phyloP scores from a whole-genome alignment of 2,329 filamentous ascomycete genomes.

The Fusarium algeriense region DNA sequence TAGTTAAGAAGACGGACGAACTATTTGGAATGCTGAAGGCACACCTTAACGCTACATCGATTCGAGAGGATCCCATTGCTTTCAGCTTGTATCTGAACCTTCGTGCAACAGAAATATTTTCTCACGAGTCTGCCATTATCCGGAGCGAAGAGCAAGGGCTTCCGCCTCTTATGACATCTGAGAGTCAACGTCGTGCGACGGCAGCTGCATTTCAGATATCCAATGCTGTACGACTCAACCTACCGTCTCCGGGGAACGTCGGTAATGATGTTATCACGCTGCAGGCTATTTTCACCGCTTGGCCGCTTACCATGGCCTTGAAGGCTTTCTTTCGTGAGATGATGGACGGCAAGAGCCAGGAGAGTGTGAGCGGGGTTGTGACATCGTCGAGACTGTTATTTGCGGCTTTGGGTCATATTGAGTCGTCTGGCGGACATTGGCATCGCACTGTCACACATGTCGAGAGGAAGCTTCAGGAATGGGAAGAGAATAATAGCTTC shows the following conservation, averaged over 20 bases:
- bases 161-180: not conserved
- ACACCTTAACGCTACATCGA: not conserved
- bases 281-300: not conserved
- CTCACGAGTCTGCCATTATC: not conserved
- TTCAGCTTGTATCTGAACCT: not conserved
- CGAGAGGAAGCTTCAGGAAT: not conserved
- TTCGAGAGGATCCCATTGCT: not conserved
- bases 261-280: accelerated
- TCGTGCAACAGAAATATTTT: not conserved
- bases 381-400: accelerated
- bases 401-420: not conserved
- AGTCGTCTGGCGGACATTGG: not conserved
- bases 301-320: not conserved
- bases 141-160: not conserved
- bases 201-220: not conserved
- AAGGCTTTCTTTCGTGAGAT: accelerated
- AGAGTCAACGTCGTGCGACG: not conserved
- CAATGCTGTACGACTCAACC: not conserved
- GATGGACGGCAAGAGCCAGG: accelerated
- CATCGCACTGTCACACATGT: not conserved
- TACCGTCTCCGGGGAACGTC: accelerated
- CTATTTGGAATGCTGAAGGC: not conserved
- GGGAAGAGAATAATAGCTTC: not conserved
- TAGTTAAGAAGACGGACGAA: not conserved
- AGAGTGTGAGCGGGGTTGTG: accelerated